phyloP scores from a whole-genome alignment of 169 alveolate genomes.

The Cryptosporidium baileyi region DNA sequence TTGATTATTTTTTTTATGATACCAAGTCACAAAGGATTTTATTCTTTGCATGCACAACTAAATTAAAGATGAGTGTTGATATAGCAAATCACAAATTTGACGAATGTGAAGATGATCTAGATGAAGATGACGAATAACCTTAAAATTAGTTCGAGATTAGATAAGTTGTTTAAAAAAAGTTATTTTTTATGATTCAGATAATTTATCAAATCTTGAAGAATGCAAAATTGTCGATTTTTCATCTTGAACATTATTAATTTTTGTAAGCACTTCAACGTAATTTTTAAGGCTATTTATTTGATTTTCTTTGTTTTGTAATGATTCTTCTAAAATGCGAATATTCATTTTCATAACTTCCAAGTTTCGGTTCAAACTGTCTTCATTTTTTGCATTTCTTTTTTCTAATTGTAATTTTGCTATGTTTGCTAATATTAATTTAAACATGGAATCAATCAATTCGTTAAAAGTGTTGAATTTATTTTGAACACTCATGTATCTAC shows the following conservation, averaged over 20 bases:
- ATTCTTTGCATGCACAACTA: slow-evolving; percentile 65
- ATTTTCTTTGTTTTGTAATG: background rate
- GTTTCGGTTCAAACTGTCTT: no score
- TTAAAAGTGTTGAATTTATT: background rate
- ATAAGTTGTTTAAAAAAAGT: no score
- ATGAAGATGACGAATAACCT: background rate
- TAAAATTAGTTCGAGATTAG: no score
- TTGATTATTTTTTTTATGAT: slow-evolving; percentile 65
- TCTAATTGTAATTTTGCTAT: background rate
- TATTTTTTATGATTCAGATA: background rate
- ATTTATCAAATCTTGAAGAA: background rate
- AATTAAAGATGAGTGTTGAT: slow-evolving; percentile 4
- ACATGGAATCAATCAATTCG: background rate
- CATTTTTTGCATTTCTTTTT: background rate
- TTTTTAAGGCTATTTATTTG: background rate
- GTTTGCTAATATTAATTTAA: background rate
- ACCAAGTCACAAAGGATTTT: slow-evolving; percentile 33
- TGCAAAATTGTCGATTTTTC: background rate
- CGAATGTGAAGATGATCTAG: slow-evolving; percentile 2
- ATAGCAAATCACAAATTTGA: background rate
- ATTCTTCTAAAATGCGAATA: background rate
- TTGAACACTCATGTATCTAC: no score
- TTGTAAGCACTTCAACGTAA: background rate
- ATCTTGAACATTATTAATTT: background rate
- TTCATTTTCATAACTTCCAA: no score